Percentiles rank a stretch among this genome's conserved stretches.
These are phyloP conservation scores for Euphrasia arctica DNA, from an alignment of 305 asterid species.

Conservation along the genomic window DNA sequence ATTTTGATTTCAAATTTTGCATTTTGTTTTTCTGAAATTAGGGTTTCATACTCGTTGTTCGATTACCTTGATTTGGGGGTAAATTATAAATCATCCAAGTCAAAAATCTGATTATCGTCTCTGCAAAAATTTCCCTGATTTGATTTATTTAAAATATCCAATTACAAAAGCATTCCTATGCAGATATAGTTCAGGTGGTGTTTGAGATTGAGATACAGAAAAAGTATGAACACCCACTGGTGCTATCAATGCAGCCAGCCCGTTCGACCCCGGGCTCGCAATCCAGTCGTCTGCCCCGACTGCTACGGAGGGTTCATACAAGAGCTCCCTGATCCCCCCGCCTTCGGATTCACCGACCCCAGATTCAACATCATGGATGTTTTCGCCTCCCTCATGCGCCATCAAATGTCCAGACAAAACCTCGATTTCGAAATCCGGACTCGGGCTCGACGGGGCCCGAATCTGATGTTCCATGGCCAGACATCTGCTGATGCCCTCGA, in stretches of 20 bases:
- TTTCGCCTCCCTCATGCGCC: constrained; percentile 69
- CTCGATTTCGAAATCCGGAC: constrained; percentile 63
- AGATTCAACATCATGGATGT: constrained; percentile 70
- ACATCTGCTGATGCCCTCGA: constrained; percentile 41
- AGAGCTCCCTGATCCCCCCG: constrained; percentile 62
- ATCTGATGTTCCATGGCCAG: constrained; percentile 67
- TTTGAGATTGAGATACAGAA: constrained; percentile 24
- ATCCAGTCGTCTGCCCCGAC: constrained; percentile 54
- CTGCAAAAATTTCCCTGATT: background rate
- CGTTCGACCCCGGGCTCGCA: constrained; percentile 45
- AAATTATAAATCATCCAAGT: background rate
- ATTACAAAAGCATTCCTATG: constrained; percentile 16
- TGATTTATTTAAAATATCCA: too few species aligned
- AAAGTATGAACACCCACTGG: constrained; percentile 82
- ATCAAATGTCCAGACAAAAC: constrained; percentile 73
- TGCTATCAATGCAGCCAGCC: constrained; percentile 81
- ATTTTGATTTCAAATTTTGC: background rate
- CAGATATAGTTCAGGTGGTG: constrained; percentile 30
- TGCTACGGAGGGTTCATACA: constrained; percentile 79
- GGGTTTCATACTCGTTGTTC: constrained; percentile 27
- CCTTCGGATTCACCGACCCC: constrained; percentile 49
- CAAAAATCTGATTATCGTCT: background rate
- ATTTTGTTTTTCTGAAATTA: background rate
- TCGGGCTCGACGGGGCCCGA: constrained; percentile 52
- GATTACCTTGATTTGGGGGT: constrained; percentile 7